Base-by-base conservation (phyloP, 192 early-diverging fungal species). In the Coemansia sp. region DNA sequence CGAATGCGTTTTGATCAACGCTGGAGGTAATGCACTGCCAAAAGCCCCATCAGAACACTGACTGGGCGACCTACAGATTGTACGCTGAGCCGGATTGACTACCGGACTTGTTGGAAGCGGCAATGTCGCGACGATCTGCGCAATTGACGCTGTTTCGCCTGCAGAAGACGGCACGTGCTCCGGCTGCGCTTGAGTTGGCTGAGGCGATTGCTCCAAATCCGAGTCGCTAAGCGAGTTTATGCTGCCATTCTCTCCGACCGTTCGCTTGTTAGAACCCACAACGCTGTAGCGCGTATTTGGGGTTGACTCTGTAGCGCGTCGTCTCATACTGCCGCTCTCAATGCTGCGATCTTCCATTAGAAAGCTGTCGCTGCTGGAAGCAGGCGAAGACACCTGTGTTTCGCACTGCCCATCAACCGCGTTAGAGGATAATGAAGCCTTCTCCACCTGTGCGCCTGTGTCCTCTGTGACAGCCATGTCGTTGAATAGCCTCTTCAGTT, bases 401-500 rank as follows among this genome's bases (percentile, higher is more conserved):
- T 10, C 58, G n/a, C 47, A 49, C 7, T 47, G 10, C 4, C 22
- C 23, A 16, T 6, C 58, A 9, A 19, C 22, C 16, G 4, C 48
- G 9, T 23, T 28, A n/a, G 26, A 25, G 54, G 30, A 56, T 1
- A 31, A 21, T 31, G 14, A 44, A 44, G 12, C 16, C 38, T 44
- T 44, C 16, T 9, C 9, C 3, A 16, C 38, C 3, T 44, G 38
- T 16, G 38, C 38, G 12, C 38, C 38, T 16, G 38, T 16, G 38
- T 59, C 53, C 31, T 14, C 48, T 10, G 54, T 28, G 23, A 24
- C 56, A 16, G 52, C 4, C 51, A 73, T 48, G 14, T 68, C 68
- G 26, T 38, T 44, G 54, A 81, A 81, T 27, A 81, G 63, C 59
- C 58, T 74, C 49, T 81, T 74, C n/a, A 81, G 73, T 63, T 81